Conservation (phyloP, 2,329 filamentous ascomycete genomes). For the Coniella vitis region DNA sequence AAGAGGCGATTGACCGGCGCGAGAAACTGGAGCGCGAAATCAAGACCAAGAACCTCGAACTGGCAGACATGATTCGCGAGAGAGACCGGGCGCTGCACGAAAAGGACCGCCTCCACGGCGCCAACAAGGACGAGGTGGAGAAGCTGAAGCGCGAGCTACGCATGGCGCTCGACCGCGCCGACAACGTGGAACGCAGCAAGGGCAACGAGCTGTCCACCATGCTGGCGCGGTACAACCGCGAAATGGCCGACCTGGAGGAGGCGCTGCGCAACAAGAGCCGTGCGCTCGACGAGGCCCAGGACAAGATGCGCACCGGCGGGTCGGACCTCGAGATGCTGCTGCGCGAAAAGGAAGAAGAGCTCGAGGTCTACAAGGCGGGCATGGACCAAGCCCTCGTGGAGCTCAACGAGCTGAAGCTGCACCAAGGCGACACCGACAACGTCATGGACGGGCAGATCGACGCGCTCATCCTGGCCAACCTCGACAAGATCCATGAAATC, state of each 20-base stretch:
- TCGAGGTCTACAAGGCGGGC: constrained; percentile 95
- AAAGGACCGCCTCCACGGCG: constrained; percentile 78
- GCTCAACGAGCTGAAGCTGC: constrained; percentile 77
- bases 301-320: constrained; percentile 71
- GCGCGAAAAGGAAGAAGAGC: constrained; percentile 92
- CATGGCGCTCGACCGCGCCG: constrained; percentile 83
- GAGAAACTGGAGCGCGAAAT: constrained; percentile 96
- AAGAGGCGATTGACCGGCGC: constrained; percentile 89
- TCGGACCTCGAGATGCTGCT: constrained; percentile 80
- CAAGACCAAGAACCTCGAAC: constrained; percentile 98
- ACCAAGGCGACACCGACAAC: constrained; percentile 67
- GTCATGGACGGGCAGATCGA: constrained; percentile 88
- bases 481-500: constrained; percentile 93
- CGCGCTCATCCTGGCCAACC: constrained; percentile 74
- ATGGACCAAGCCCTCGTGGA: constrained; percentile 96
- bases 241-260: constrained; percentile 95
- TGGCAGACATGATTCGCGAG: constrained; percentile 98
- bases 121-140: constrained; percentile 87
- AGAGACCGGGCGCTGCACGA: constrained; percentile 90
- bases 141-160: constrained; percentile 91
- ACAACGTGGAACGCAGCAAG: constrained; percentile 88
- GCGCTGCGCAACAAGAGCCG: constrained; percentile 81
- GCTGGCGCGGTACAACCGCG: constrained; percentile 92
- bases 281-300: constrained; percentile 75
- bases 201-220: constrained; percentile 91